Percentiles rank a stretch among this genome's conserved stretches.
phyloP scores from a whole-genome alignment of 345 rosid species.

The Clausena lansium region DNA sequence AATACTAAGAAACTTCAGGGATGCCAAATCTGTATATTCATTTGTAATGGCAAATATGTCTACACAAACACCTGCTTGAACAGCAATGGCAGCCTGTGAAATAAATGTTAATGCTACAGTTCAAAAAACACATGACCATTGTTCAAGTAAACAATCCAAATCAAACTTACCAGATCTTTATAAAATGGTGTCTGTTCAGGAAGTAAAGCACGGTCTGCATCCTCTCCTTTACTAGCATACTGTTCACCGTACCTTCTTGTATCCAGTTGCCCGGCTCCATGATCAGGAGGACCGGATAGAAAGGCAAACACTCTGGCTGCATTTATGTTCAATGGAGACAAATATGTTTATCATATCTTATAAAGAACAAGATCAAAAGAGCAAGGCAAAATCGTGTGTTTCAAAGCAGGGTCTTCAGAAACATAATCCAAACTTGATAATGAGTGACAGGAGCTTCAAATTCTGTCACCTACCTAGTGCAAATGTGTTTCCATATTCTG shows the following conservation, averaged over 20 bases:
- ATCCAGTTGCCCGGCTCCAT: slow-evolving; percentile 96
- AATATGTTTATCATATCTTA: slow-evolving; percentile 4
- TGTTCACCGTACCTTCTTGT: slow-evolving; percentile 98
- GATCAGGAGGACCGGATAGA: slow-evolving; percentile 98
- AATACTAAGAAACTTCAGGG: slow-evolving; percentile 92
- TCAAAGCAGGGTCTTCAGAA: background rate
- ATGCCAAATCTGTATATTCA: slow-evolving; percentile 97
- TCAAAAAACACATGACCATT: slow-evolving; percentile 12
- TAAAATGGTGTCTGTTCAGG: slow-evolving; percentile 98
- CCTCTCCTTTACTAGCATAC: slow-evolving; percentile 98
- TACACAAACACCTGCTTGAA: slow-evolving; percentile 96
- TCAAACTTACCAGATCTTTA: slow-evolving; percentile 74
- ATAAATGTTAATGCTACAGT: slow-evolving; percentile 38
- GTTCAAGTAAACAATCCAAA: slow-evolving; percentile 13
- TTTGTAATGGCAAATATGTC: slow-evolving; percentile 94
- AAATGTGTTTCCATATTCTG: slow-evolving; percentile 93
- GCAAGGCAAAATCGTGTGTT: slow-evolving; percentile 1
- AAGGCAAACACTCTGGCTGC: slow-evolving; percentile 97
- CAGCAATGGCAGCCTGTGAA: slow-evolving; percentile 92
- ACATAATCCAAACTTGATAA: background rate
- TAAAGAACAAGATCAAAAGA: background rate
- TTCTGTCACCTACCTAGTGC: slow-evolving; percentile 67
- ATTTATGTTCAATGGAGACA: slow-evolving; percentile 26
- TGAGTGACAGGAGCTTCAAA: slow-evolving; percentile 21
- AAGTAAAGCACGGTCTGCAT: slow-evolving; percentile 98